Conservation (phyloP, 768 basidiomycete genomes). For the Sistotremastrum niveocremeum region DNA sequence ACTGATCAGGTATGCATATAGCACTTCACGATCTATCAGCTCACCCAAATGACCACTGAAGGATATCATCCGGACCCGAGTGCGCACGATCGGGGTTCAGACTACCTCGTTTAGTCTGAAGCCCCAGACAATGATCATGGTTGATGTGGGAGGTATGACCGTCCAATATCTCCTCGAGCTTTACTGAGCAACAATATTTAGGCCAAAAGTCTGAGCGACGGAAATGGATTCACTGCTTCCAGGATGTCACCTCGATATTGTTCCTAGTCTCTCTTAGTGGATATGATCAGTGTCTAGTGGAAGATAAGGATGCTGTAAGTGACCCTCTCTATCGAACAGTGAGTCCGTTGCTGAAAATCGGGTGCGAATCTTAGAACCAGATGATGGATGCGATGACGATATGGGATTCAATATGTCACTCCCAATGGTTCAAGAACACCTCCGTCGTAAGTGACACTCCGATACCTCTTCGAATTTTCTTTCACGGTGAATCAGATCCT, state of each 20-base stretch:
- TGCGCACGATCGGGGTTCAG: constrained; percentile 83
- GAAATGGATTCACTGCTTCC: constrained; percentile 94
- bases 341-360: not conserved
- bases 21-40: not conserved
- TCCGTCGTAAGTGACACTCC: constrained; percentile 54
- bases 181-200: constrained; percentile 25
- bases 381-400: constrained; percentile 99
- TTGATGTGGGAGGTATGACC: constrained; percentile 42
- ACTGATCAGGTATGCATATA: constrained; percentile 37
- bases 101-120: constrained; percentile 72
- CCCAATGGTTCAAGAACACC: constrained; percentile 92
- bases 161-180: not conserved
- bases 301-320: constrained; percentile 81
- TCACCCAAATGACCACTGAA: constrained; percentile 1
- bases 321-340: not conserved
- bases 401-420: constrained; percentile 97
- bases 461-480: constrained; percentile 4
- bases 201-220: constrained; percentile 89
- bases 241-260: constrained; percentile 86
- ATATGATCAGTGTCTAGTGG: constrained; percentile 88
- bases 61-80: constrained; percentile 77
- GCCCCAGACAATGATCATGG: constrained; percentile 81
- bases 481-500: constrained; percentile 44
- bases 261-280: constrained; percentile 87
- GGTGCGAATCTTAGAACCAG: constrained; percentile 54